Evolutionary conservation across 345 rosid genomes (phyloP), one percentile per base, ranked within the genome.

Genomic region (Lenwebbia sp.): DNA sequence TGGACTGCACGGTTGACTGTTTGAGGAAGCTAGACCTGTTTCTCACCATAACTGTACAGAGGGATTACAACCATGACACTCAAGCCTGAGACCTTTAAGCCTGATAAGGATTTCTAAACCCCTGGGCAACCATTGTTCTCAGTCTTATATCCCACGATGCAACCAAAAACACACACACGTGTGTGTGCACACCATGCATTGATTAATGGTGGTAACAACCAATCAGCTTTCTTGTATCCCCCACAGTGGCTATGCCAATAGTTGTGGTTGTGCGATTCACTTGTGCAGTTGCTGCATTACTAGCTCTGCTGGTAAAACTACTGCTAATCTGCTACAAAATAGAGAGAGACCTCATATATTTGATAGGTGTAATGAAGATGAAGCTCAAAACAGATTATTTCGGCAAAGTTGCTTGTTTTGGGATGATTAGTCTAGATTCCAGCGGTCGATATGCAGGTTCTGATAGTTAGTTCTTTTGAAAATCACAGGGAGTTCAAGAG

Each of bases 401-500:
- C 0, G 4, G 13, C 47, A 17, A 19, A 70, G 40, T 37, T 70
- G 47, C 78, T 70, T 70, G 78, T 6, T 21, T 41, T 33, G 78
- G 76, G 58, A 82, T 28, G 56, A 28, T 52, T 33, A 13, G 23
- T 17, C 37, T 82, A n/a, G 54, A n/a, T 41, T 62, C 55, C 14
- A 26, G 82, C 37, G 25, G 19, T 62, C 9, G 0, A 65, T 84
- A 28, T 65, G 14, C 83, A 13, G 55, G 58, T 19, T 65, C 26
- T 52, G 83, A 22, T 51, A 53, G 13, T 74, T 74, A n/a, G 25
- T 44, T 85, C 40, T n/a, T 52, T 74, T 26, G 30, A n/a, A 74
- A 85, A 37, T 91, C 55, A 86, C 87, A 92, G 96, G 96, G 82
- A 89, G 91, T 89, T 93, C 94, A 21, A 94, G 89, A 90, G 84